Evolutionary conservation across 2,329 filamentous ascomycete species (phyloP).

Genomic region (Alternaria sp.): DNA sequence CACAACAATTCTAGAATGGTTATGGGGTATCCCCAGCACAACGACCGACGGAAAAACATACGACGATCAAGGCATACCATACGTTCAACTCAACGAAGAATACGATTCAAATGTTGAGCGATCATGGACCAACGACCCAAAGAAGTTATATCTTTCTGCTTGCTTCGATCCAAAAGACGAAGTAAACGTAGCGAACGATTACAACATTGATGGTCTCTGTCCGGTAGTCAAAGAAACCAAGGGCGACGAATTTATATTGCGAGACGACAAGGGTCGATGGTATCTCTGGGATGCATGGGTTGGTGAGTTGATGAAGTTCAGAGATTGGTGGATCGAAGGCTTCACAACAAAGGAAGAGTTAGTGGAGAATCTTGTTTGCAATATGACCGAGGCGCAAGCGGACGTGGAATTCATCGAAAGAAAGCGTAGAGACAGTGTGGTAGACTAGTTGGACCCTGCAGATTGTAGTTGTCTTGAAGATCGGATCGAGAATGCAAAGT

Average conservation of each 20-base stretch:
- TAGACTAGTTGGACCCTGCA: slow-evolving; percentile 7
- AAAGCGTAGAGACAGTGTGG: slow-evolving; percentile 1
- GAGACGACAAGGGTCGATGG: slow-evolving; percentile 1
- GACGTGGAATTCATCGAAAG: slow-evolving; percentile 6
- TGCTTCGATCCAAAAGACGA: slow-evolving; percentile 5
- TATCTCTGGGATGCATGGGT: slow-evolving; percentile 19
- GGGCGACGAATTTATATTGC: slow-evolving; percentile 10
- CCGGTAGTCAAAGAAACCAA: slow-evolving; percentile 12
- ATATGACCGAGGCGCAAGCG: slow-evolving; percentile 10
- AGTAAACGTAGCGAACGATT: slow-evolving; percentile 12
- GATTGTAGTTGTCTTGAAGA: not conserved
- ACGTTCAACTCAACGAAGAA: slow-evolving; percentile 11
- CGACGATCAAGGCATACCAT: slow-evolving; percentile 7
- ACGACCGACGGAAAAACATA: not conserved
- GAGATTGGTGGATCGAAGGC: slow-evolving; percentile 9
- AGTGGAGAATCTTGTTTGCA: slow-evolving; percentile 7
- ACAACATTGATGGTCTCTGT: slow-evolving; percentile 11
- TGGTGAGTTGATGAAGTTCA: slow-evolving; percentile 9
- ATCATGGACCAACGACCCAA: slow-evolving; percentile 18
- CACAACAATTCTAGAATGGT: not conserved
- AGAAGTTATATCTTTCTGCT: slow-evolving; percentile 6
- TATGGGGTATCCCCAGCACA: not conserved
- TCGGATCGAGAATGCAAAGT: not conserved
- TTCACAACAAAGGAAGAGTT: slow-evolving; percentile 14
- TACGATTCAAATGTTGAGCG: not conserved